These are phyloP conservation scores for Gliomastix tumulicola DNA, from an alignment of 2,329 filamentous ascomycete genomes.

Conservation along the genomic window DNA sequence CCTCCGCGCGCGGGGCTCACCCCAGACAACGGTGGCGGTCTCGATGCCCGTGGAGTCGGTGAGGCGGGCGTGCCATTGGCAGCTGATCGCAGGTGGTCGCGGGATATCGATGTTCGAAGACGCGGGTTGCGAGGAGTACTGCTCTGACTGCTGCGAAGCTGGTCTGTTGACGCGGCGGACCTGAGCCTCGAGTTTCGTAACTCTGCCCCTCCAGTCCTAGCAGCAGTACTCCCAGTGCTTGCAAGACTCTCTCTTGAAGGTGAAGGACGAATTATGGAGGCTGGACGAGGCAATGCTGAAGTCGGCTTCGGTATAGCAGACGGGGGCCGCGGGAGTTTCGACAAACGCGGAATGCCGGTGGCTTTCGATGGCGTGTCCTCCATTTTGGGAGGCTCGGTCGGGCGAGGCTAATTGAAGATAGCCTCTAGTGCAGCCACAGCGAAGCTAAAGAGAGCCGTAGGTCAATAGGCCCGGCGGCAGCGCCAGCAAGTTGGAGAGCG, in stretches of 20 bases:
- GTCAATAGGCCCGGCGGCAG: too few species aligned
- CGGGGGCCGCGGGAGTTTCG: conserved; percentile 24
- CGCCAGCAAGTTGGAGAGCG: too few species aligned
- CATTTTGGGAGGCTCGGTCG: too few species aligned
- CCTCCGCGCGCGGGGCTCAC: conserved; percentile 7
- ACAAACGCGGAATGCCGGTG: conserved; percentile 16
- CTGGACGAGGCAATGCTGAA: conserved; percentile 12
- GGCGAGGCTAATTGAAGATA: too few species aligned
- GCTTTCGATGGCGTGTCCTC: conserved; percentile 2
- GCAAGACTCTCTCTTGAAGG: conserved; percentile 11
- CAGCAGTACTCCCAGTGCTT: neutral
- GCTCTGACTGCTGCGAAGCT: conserved; percentile 18
- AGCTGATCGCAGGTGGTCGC: conserved; percentile 11
- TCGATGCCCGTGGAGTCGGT: conserved; percentile 8
- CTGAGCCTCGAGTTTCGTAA: conserved; percentile 33
- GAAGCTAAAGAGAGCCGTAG: too few species aligned
- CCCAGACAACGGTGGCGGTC: conserved; percentile 5
- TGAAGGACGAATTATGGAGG: conserved; percentile 10
- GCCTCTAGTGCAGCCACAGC: too few species aligned
- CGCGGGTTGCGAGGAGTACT: conserved; percentile 6
- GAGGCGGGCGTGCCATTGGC: conserved; percentile 1
- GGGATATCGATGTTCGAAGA: conserved; percentile 9
- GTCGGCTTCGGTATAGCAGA: conserved; percentile 22
- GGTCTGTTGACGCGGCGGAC: conserved; percentile 29
- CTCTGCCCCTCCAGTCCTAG: conserved; percentile 13